Evolutionary conservation across 2,329 filamentous ascomycete species (phyloP).

Genomic region (Claviceps digitariae): DNA sequence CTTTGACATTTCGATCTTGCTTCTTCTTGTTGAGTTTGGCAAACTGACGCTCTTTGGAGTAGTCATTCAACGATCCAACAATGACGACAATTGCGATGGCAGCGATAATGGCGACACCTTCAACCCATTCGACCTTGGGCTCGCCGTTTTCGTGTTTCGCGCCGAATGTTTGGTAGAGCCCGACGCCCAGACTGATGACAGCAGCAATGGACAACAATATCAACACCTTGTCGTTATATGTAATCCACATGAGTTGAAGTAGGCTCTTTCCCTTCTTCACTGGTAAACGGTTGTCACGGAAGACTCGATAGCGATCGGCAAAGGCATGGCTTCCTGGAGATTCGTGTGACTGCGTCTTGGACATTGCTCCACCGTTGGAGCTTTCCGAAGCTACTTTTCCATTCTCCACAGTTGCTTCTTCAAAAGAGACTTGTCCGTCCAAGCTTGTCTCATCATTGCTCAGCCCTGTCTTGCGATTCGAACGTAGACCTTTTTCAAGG

Average conservation of each 20-base stretch:
- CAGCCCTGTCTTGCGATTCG: slow-evolving; percentile 58
- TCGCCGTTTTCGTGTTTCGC: slow-evolving; percentile 34
- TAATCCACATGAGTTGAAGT: slow-evolving; percentile 65
- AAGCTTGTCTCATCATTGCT: slow-evolving; percentile 61
- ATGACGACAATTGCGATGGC: slow-evolving; percentile 65
- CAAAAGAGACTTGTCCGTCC: slow-evolving; percentile 54
- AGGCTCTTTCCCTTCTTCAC: slow-evolving; percentile 63
- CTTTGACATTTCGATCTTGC: slow-evolving; percentile 60
- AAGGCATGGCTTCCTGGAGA: slow-evolving; percentile 26
- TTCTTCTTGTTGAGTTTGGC: slow-evolving; percentile 69
- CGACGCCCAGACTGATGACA: slow-evolving; percentile 58
- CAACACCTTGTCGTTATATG: slow-evolving; percentile 71
- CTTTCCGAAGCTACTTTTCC: slow-evolving; percentile 23
- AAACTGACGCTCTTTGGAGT: slow-evolving; percentile 68
- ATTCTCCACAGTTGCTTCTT: slow-evolving; percentile 43
- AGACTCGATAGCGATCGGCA: slow-evolving; percentile 55
- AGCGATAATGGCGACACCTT: slow-evolving; percentile 71
- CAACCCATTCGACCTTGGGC: slow-evolving; percentile 60
- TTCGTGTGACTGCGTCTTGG: slow-evolving; percentile 3
- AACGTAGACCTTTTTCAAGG: slow-evolving; percentile 65
- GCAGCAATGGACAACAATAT: slow-evolving; percentile 60
- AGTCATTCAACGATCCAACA: slow-evolving; percentile 67
- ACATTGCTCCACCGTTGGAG: background rate
- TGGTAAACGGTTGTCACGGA: slow-evolving; percentile 57
- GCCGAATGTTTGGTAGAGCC: slow-evolving; percentile 63